phyloP scores from a whole-genome alignment of 768 basidiomycete species.

The Termitomyces sp. region DNA sequence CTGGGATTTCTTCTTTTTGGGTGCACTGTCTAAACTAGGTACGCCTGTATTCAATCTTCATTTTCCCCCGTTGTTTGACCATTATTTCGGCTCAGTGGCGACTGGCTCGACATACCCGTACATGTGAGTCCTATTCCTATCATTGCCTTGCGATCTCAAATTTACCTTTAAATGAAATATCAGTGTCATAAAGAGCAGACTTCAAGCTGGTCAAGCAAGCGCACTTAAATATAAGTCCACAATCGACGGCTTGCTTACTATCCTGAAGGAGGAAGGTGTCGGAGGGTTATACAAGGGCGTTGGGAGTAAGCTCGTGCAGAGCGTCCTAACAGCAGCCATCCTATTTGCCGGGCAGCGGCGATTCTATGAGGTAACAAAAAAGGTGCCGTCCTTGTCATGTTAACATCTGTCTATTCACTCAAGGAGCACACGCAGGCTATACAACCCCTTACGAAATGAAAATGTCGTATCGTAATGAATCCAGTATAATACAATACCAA shows the following conservation, averaged over 20 bases:
- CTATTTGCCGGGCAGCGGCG: conserved; percentile 87
- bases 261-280: conserved; percentile 75
- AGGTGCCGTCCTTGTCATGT: conserved; percentile 21
- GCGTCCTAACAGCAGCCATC: conserved; percentile 89
- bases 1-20: conserved; percentile 92
- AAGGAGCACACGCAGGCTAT: conserved; percentile 8
- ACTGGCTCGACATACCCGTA: conserved; percentile 45
- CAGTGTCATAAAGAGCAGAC: conserved; percentile 71
- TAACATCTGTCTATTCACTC: neutral
- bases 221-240: conserved; percentile 73
- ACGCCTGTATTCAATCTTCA: conserved; percentile 12
- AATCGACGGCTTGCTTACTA: conserved; percentile 69
- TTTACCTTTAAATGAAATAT: neutral
- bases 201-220: conserved; percentile 68
- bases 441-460: conserved; percentile 9
- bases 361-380: conserved; percentile 68
- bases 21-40: conserved; percentile 90
- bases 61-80: neutral
- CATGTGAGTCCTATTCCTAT: conserved; percentile 27
- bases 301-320: conserved; percentile 84
- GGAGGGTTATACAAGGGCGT: conserved; percentile 84
- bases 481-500: neutral
- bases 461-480: neutral
- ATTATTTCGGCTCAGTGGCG: conserved; percentile 28
- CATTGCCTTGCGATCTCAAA: neutral